Conservation (phyloP, 768 basidiomycete genomes). For the Suillus discolor region DNA sequence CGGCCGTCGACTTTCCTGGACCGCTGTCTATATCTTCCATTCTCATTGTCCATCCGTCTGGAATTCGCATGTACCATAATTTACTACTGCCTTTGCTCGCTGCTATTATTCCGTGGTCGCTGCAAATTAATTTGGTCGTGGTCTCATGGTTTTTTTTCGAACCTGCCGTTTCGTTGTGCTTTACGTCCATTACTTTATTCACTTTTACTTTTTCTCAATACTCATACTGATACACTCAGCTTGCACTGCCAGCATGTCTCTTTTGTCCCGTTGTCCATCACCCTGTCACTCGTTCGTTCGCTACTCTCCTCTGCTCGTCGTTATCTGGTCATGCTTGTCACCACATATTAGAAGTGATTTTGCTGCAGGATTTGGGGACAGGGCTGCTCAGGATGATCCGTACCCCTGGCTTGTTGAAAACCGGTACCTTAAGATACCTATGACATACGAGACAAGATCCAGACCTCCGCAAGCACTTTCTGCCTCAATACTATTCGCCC, state of each 20-base stretch:
- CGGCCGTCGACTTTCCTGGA: neutral
- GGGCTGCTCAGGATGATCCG: too few relatives aligned
- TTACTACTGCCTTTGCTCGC: conserved; percentile 4
- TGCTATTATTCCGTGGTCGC: conserved; percentile 6
- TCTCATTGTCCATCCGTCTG: conserved; percentile 1
- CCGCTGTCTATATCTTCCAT: neutral
- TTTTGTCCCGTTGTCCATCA: conserved; percentile 10
- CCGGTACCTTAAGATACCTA: too few relatives aligned
- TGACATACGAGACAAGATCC: conserved; percentile 89
- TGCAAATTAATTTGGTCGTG: conserved; percentile 15
- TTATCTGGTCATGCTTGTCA: conserved; percentile 3
- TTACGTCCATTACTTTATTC: neutral
- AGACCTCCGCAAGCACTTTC: conserved; percentile 66
- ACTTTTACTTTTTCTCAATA: neutral
- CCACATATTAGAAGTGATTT: too few relatives aligned
- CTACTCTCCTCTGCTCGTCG: neutral
- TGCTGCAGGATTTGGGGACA: too few relatives aligned
- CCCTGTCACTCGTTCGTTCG: conserved; percentile 5
- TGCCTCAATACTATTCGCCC: conserved; percentile 7
- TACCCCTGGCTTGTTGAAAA: too few relatives aligned
- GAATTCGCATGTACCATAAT: conserved; percentile 9
- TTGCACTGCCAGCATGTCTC: conserved; percentile 14
- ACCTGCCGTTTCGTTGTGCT: conserved; percentile 3
- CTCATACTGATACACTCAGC: conserved; percentile 13
- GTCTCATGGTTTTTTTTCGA: conserved; percentile 5